Evolutionary conservation across 2,329 filamentous ascomycete genomes (phyloP).

Genomic region (Cercospora citrullina): DNA sequence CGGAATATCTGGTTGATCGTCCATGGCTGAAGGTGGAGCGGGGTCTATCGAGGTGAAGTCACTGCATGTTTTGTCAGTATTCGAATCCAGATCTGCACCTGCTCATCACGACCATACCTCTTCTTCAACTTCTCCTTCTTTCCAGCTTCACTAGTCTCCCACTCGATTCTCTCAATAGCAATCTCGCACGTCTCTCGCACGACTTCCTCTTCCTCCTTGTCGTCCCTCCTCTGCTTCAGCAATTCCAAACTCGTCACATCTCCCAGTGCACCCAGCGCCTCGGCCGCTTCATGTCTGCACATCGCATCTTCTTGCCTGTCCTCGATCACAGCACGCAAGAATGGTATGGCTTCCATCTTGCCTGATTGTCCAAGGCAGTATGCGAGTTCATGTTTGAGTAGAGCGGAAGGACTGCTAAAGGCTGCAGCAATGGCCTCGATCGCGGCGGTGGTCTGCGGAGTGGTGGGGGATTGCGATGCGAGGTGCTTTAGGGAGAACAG

Average conservation of each 20-base stretch:
- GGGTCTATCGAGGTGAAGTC: constrained; percentile 96
- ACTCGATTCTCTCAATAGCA: constrained; percentile 88
- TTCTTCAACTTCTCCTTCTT: constrained; percentile 75
- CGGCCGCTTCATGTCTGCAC: constrained; percentile 94
- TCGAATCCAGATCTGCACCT: neutral
- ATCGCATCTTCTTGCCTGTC: constrained; percentile 85
- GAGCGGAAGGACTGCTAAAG: constrained; percentile 79
- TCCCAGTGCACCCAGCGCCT: constrained; percentile 86
- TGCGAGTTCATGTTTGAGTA: constrained; percentile 94
- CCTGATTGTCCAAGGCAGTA: constrained; percentile 94
- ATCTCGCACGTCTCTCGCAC: constrained; percentile 97
- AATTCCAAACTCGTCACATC: constrained; percentile 72
- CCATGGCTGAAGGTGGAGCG: constrained; percentile 73
- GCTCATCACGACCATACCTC: constrained; percentile 56
- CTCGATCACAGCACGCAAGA: constrained; percentile 71
- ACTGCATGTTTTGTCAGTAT: constrained; percentile 49
- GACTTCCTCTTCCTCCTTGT: constrained; percentile 71
- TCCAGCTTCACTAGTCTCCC: constrained; percentile 76
- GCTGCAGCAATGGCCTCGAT: constrained; percentile 83
- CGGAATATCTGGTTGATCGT: constrained; percentile 63
- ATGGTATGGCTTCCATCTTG: constrained; percentile 71
- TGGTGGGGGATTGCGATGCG: constrained; percentile 65
- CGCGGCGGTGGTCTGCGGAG: constrained; percentile 60
- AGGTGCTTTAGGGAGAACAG: constrained; percentile 97
- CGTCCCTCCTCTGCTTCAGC: constrained; percentile 71